Evolutionary conservation across 2,329 filamentous ascomycete species (phyloP), one percentile per base, ranked within the genome.

Genomic region (Bipolaris gigantea): DNA sequence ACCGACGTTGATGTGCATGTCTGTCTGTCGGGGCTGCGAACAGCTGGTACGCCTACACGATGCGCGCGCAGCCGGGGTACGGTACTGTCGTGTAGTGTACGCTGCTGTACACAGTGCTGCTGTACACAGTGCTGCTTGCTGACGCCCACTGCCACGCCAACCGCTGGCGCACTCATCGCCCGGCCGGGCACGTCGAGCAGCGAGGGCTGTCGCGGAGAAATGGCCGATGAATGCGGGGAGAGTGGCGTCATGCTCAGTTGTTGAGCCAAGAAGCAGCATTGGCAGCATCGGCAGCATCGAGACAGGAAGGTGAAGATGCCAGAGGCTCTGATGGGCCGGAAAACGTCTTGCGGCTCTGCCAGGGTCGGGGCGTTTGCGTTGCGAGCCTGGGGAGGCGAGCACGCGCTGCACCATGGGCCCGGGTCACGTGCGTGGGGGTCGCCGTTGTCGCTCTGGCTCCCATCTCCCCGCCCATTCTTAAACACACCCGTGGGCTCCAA

Each of bases 331-430:
- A 4, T 25, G 11, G 18, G 1, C 42, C 21, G 43, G 43, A 36
- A 7, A 46, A 21, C 13, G 18, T 19, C 21, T 27, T 36, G 50
- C 18, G 21, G 38, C 25, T 34, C 23, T 25, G 44, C 30, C 13
- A 40, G 16, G 21, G 45, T 46, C 43, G 43, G 36, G 18, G 41
- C 59, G 64, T 63, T 55, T 21, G 21, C 21, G 65, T 66, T 60
- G 56, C 27, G 13, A 30, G 27, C 10, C 10, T 30, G 11, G 27
- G 25, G 25, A 25, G 25, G n/a, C n/a, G n/a, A n/a, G n/a, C 21
- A 21, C 21, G 3, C 3, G 62, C 62, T 58, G 58, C 50, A 50
- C 34, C 57, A 53, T 53, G 57, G 11, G 5, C 15, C 13, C 40
- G 32, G 38, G 32, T 40, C 21, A 53, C 53, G 55, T 55, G 59